Conservation (phyloP, 768 basidiomycete genomes). For the Russula virescens region DNA sequence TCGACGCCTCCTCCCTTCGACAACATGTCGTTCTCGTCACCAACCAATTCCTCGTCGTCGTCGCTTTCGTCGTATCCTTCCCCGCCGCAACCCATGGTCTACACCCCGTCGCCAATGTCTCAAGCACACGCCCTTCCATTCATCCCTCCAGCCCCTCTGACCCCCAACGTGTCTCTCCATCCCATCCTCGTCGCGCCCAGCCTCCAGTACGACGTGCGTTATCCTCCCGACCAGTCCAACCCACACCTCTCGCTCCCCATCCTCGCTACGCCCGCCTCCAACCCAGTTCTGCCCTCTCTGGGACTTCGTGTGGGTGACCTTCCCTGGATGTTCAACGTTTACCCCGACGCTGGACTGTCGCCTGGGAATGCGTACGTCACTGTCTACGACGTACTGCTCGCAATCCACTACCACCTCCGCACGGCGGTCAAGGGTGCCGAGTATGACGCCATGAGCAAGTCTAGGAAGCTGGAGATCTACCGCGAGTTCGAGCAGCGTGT, state of each 20-base stretch:
- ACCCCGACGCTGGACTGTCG: neutral
- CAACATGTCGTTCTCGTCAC: conserved; percentile 6
- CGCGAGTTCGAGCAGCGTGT: conserved; percentile 7
- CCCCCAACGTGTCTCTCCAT: neutral
- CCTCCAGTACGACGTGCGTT: conserved; percentile 4
- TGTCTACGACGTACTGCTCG: conserved; percentile 1
- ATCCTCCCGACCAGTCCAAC: neutral
- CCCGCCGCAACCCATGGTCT: neutral
- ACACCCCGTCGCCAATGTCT: conserved; percentile 1
- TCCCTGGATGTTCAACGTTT: conserved; percentile 2
- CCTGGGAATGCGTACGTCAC: conserved; percentile 8
- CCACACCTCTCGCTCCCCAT: neutral
- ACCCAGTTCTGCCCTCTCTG: neutral
- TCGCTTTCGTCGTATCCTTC: neutral
- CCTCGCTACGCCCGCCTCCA: neutral
- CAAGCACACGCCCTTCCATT: neutral
- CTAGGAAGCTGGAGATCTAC: neutral
- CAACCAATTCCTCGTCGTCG: neutral
- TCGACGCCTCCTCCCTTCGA: conserved; percentile 15
- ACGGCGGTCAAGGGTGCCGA: conserved; percentile 1
- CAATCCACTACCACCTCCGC: conserved; percentile 10
- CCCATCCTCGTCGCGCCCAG: neutral
- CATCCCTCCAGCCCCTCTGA: conserved; percentile 1
- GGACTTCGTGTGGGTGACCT: conserved; percentile 2
- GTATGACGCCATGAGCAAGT: neutral